These are phyloP conservation scores for Suillus subluteus DNA, from an alignment of 768 basidiomycete species.

Conservation along the genomic window DNA sequence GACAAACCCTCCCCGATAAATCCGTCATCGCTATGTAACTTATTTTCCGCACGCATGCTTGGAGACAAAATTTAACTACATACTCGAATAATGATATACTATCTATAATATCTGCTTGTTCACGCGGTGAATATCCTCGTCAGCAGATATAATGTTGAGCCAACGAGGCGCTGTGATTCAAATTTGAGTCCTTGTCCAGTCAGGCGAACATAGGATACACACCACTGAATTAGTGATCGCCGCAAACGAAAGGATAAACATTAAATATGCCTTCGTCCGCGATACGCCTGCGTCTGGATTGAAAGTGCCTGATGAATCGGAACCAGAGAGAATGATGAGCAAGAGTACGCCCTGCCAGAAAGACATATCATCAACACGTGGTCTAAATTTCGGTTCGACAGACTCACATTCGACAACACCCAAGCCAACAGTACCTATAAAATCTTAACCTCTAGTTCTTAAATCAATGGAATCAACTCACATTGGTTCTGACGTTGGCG, in stretches of 20 bases:
- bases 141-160: constrained; percentile 59
- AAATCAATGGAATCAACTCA: constrained; percentile 24
- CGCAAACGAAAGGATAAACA: constrained; percentile 81
- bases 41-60: not conserved
- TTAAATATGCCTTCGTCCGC: constrained; percentile 74
- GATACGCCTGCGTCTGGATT: constrained; percentile 47
- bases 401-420: constrained; percentile 80
- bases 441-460: not conserved
- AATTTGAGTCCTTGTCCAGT: constrained; percentile 7
- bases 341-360: constrained; percentile 65
- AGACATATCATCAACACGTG: not conserved
- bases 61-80: not conserved
- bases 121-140: constrained; percentile 56
- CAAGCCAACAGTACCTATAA: constrained; percentile 69
- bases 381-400: not conserved
- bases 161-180: constrained; percentile 52
- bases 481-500: constrained; percentile 85
- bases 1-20: not conserved
- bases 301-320: constrained; percentile 63
- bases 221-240: constrained; percentile 74
- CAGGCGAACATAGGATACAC: constrained; percentile 20
- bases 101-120: constrained; percentile 9
- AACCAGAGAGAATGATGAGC: constrained; percentile 66
- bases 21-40: not conserved
- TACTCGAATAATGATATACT: not conserved